These are phyloP conservation scores for Medicago arabica DNA, from an alignment of 306 rosid species.

Conservation along the genomic window DNA sequence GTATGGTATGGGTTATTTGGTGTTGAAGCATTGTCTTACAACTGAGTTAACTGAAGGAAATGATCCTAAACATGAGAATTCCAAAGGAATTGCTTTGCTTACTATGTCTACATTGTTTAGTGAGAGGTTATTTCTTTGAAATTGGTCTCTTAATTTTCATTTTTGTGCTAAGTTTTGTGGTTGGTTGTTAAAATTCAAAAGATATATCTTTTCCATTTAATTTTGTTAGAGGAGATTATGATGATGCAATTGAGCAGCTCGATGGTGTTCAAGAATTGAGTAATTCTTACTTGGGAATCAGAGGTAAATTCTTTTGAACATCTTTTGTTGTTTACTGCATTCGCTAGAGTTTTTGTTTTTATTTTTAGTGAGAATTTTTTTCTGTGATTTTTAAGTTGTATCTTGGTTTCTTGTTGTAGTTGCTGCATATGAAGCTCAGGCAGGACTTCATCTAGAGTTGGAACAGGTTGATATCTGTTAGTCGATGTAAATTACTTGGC, in stretches of 20 bases:
- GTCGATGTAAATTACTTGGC: conserved; percentile 30
- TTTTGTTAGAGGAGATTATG: conserved; percentile 60
- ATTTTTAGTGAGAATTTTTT: not conserved
- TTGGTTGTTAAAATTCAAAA: conserved; percentile 26
- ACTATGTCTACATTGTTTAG: conserved; percentile 75
- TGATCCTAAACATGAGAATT: conserved; percentile 54
- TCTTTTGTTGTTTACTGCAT: conserved; percentile 10
- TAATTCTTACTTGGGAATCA: conserved; percentile 64
- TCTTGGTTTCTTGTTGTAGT: conserved; percentile 57
- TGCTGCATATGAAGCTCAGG: conserved; percentile 89
- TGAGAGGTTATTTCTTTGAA: conserved; percentile 64
- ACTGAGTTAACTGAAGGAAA: conserved; percentile 61
- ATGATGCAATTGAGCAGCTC: conserved; percentile 76
- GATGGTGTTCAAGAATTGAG: conserved; percentile 60
- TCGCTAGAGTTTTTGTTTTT: not conserved
- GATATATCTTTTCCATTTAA: not conserved
- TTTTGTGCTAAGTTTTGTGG: conserved; percentile 11
- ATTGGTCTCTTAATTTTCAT: not conserved
- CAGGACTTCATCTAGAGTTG: conserved; percentile 76
- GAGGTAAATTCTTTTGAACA: conserved; percentile 51
- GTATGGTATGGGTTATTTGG: conserved; percentile 64
- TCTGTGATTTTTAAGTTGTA: conserved; percentile 12
- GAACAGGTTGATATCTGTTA: conserved; percentile 61
- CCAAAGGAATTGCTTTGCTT: conserved; percentile 73
- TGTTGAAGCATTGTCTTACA: conserved; percentile 78